phyloP scores from a whole-genome alignment of 768 basidiomycete species.

The Mycena chlorophos region DNA sequence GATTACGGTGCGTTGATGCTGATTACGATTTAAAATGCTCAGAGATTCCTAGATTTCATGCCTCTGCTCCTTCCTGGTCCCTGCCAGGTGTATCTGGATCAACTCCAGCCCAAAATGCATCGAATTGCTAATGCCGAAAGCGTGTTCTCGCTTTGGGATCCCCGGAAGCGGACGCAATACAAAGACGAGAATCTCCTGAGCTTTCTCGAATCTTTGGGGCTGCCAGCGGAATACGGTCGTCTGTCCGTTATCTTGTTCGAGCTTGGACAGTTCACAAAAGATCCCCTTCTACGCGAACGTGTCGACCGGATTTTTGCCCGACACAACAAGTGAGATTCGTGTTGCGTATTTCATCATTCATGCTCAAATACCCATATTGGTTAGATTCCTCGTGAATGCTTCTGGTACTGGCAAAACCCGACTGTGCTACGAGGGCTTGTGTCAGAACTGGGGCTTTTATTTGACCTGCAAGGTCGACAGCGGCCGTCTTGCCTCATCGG shows the following conservation, averaged over 20 bases:
- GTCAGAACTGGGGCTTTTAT: constrained; percentile 8
- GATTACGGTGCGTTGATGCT: neutral
- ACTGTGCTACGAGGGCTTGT: constrained; percentile 7
- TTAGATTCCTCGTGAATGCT: constrained; percentile 7
- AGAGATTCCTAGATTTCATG: neutral
- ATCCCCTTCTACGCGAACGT: neutral
- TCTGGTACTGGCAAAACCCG: constrained; percentile 16
- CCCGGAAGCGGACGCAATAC: neutral
- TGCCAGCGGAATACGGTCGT: neutral
- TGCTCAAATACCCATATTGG: too few relatives aligned
- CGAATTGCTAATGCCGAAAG: neutral
- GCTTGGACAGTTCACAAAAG: neutral
- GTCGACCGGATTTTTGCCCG: neutral
- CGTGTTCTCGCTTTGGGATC: neutral
- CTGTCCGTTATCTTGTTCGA: neutral
- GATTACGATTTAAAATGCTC: neutral
- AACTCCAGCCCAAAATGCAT: neutral
- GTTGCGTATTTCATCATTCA: neutral
- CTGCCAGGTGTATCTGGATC: neutral
- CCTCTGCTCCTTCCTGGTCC: neutral
- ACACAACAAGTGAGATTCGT: neutral
- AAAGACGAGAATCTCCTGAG: neutral
- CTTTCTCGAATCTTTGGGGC: neutral
- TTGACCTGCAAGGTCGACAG: constrained; percentile 2
- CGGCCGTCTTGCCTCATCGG: neutral